These are phyloP conservation scores for Debaryomyces prosopidis DNA, from an alignment of 805 yeast species.

Conservation along the genomic window DNA sequence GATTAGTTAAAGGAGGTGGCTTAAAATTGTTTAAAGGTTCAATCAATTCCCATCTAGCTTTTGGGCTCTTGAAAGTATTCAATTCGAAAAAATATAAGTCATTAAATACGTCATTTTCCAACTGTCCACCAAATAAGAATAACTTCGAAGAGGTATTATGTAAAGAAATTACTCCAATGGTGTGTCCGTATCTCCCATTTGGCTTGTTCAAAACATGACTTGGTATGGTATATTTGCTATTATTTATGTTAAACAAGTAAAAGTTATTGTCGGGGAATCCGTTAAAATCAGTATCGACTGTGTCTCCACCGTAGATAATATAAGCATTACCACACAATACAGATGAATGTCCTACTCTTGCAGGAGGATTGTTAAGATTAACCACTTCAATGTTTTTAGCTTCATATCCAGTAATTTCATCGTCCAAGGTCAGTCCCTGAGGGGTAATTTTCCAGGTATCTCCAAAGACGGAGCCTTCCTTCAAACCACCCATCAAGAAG, in stretches of 20 bases:
- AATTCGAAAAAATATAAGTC: slow-evolving; percentile 87
- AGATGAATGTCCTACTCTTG: slow-evolving; percentile 94
- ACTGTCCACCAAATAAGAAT: slow-evolving; percentile 93
- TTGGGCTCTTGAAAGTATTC: slow-evolving; percentile 79
- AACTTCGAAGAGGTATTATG: slow-evolving; percentile 50
- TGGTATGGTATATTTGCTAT: slow-evolving; percentile 45
- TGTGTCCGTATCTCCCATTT: slow-evolving; percentile 91
- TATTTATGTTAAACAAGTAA: slow-evolving; percentile 71
- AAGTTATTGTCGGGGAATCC: slow-evolving; percentile 87
- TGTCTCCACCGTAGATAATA: slow-evolving; percentile 95
- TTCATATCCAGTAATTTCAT: slow-evolving; percentile 23
- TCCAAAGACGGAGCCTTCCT: slow-evolving; percentile 89
- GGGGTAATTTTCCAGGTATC: slow-evolving; percentile 90
- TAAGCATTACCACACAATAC: slow-evolving; percentile 93
- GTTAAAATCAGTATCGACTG: slow-evolving; percentile 71
- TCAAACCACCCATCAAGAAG: slow-evolving; percentile 91
- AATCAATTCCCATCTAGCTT: slow-evolving; percentile 80
- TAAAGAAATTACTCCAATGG: slow-evolving; percentile 70
- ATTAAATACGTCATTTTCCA: slow-evolving; percentile 77
- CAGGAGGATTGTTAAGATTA: slow-evolving; percentile 82
- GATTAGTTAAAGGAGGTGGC: slow-evolving; percentile 89
- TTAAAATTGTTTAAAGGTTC: slow-evolving; percentile 47
- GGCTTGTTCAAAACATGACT: slow-evolving; percentile 61
- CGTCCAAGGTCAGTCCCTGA: slow-evolving; percentile 21
- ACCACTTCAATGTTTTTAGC: slow-evolving; percentile 45